Percentiles rank a stretch among this genome's conserved stretches.
Evolutionary conservation across 495 filamentous ascomycete genomes (phyloP).

Genomic region (Geopyxis carbonaria): DNA sequence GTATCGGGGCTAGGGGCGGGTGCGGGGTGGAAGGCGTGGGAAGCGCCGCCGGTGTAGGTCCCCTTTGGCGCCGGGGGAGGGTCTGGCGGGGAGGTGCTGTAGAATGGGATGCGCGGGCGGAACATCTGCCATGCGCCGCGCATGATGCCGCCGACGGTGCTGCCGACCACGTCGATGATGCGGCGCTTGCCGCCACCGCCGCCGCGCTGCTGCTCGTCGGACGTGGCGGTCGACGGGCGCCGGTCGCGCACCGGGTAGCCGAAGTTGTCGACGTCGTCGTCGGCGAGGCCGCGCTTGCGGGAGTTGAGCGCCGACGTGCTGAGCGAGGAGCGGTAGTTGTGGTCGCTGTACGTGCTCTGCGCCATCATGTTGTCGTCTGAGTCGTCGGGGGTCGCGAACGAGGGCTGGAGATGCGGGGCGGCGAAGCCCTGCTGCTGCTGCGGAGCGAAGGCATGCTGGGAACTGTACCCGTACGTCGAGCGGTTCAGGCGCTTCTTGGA

Average conservation of each 20-base stretch:
- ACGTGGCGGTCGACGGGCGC: slow-evolving; percentile 2
- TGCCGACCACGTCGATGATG: slow-evolving; percentile 25
- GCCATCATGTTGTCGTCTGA: slow-evolving; percentile 21
- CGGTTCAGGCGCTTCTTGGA: slow-evolving; percentile 19
- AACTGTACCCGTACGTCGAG: slow-evolving; percentile 5
- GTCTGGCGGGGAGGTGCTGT: not conserved
- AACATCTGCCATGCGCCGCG: slow-evolving; percentile 25
- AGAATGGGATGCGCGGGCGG: slow-evolving; percentile 21
- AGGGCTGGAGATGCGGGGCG: not conserved
- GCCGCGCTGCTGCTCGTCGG: slow-evolving; percentile 6
- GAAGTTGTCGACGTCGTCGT: slow-evolving; percentile 16
- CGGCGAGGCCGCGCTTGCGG: slow-evolving; percentile 17
- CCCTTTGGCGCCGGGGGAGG: slow-evolving; percentile 1
- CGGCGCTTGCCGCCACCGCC: slow-evolving; percentile 14
- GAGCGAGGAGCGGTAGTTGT: slow-evolving; percentile 16
- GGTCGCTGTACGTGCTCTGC: slow-evolving; percentile 19
- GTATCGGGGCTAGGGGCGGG: no score
- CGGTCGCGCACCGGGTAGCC: not conserved
- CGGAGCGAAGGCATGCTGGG: slow-evolving; percentile 3
- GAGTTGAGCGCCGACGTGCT: slow-evolving; percentile 4
- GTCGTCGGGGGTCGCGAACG: slow-evolving; percentile 10
- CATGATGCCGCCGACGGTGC: slow-evolving; percentile 11
- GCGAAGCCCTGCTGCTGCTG: not conserved
- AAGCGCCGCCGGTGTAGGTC: no score
- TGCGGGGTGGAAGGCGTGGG: no score